Evolutionary conservation across 1,284 basidiomycete species (phyloP), one percentile per base, ranked within the genome.

Genomic region (Puccinia polysora): DNA sequence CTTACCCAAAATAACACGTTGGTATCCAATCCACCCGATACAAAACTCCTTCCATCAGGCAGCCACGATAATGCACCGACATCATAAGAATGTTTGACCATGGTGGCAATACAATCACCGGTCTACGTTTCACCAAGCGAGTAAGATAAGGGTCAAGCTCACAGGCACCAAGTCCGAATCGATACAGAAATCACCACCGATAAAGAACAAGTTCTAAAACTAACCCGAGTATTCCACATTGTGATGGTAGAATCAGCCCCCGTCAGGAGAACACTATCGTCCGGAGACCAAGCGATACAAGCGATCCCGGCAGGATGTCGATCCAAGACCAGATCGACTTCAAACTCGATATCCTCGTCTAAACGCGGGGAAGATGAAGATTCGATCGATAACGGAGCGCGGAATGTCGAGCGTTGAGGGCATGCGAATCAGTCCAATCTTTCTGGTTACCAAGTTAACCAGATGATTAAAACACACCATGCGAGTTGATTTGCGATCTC

Each of bases 61-160:
- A 94, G 82, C 91, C 93, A 97, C 49, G 86, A 84, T 50, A 96
- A 84, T 0, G 91, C 86, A 25, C 89, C 90, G 56, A 98, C 90
- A 4, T 87, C 88, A 75, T 97, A 92, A 53, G 82, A 82, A 80
- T 97, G 94, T 47, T 83, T 83, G 4, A 86, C 84, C 50, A 92
- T 82, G 0, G 84, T 84, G 55, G 85, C 83, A 47, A 87, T 82
- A 77, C 85, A 86, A 56, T 83, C 78, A 23, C 89, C 90, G 52
- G 86, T 87, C 90, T 92, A 76, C n/a, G n/a, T n/a, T 68, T 25
- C 32, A 74, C 70, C 43, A 74, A 18, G 7, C 56, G 12, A 50
- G 4, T 15, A 62, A 28, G n/a, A 47, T 40, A 28, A 79, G n/a
- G 76, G 78, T 78, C 78, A 60, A 4, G 23, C 70, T 56, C 75